Evolutionary conservation across 176 grass and related monocot species (phyloP).

Genomic region (Avena sativa): DNA sequence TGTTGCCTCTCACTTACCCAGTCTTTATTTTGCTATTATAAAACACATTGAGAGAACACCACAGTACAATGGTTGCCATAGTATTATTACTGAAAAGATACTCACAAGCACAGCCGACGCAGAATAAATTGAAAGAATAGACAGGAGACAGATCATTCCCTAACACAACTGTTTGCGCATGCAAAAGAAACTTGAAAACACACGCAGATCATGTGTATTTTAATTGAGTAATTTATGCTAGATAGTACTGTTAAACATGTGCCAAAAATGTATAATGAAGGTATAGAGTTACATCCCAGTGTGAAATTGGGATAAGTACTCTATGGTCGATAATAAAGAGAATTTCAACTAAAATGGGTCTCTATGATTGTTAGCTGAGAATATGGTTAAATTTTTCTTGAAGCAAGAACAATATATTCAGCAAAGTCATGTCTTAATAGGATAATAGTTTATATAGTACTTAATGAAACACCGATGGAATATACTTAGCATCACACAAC

Average conservation of each 20-base stretch:
- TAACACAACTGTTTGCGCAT: background rate
- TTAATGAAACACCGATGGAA: background rate
- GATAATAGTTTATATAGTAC: background rate
- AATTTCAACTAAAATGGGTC: slow-evolving; percentile 10
- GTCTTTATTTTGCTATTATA: background rate
- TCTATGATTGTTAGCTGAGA: slow-evolving; percentile 2
- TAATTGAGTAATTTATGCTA: slow-evolving; percentile 1
- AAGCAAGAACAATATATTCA: slow-evolving; percentile 1
- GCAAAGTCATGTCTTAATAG: background rate
- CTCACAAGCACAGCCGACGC: background rate
- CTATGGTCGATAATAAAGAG: background rate
- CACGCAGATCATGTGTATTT: background rate
- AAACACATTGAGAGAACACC: background rate
- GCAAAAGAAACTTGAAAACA: slow-evolving; percentile 9
- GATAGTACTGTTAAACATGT: slow-evolving; percentile 4
- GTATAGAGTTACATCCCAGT: slow-evolving; percentile 26
- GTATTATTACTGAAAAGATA: background rate
- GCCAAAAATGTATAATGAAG: slow-evolving; percentile 11
- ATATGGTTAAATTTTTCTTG: background rate
- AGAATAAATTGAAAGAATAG: background rate
- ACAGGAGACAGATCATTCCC: background rate
- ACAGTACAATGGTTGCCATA: background rate
- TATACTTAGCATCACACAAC: background rate
- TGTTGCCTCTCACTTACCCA: background rate
- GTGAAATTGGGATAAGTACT: slow-evolving; percentile 28